These are phyloP conservation scores for Tetrahymena thermophila DNA, from an alignment of 73 alveolate species.

Conservation along the genomic window DNA sequence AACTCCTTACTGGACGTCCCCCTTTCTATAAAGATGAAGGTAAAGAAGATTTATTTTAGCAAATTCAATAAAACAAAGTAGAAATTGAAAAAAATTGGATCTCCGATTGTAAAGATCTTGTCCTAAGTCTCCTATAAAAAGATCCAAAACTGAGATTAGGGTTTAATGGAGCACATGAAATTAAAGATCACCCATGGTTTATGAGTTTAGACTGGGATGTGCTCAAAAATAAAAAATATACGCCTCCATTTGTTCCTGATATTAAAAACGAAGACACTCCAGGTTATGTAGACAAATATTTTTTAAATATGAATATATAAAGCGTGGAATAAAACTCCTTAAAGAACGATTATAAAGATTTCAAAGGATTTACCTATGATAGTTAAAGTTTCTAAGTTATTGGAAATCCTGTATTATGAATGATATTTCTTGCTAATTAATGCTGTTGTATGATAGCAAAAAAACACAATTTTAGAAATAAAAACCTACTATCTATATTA, in stretches of 20 bases:
- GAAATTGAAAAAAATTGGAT: conserved; percentile 13
- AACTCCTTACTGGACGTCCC: conserved; percentile 88
- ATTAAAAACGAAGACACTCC: conserved; percentile 13
- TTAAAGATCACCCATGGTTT: conserved; percentile 53
- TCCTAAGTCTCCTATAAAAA: conserved; percentile 19
- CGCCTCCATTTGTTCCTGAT: conserved; percentile 45
- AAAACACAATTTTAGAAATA: not conserved
- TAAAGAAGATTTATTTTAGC: conserved; percentile 66
- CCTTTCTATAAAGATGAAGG: conserved; percentile 86
- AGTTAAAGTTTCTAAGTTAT: not conserved
- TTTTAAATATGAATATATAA: not conserved
- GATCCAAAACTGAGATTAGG: conserved; percentile 44
- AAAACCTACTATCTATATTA: not conserved
- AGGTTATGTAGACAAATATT: conserved; percentile 12
- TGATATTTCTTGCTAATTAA: not conserved
- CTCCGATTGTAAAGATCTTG: conserved; percentile 23
- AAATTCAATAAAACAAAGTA: not conserved
- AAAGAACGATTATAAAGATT: not conserved
- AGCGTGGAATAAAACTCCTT: not conserved
- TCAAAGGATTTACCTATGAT: not conserved
- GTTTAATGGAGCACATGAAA: conserved; percentile 38
- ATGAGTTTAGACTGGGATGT: conserved; percentile 42
- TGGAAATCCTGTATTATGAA: not conserved
- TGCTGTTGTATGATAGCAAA: not conserved
- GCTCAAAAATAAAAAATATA: conserved; percentile 6